Evolutionary conservation across 805 yeast genomes (phyloP).

Genomic region (Candida michaelii): DNA sequence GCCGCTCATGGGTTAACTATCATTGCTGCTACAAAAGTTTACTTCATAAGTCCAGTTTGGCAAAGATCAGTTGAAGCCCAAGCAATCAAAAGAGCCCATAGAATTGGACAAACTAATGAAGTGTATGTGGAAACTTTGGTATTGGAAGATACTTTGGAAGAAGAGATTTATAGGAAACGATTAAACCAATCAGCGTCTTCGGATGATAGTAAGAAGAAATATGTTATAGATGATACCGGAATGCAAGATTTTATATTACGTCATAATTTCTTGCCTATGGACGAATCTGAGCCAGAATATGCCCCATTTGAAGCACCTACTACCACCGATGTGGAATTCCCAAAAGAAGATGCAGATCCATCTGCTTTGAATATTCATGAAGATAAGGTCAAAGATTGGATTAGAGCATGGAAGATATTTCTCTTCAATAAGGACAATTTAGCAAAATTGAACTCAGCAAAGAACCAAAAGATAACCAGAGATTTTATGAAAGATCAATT

Average conservation of each 20-base stretch:
- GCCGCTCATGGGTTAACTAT: slow-evolving; percentile 73
- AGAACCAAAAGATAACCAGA: slow-evolving; percentile 21
- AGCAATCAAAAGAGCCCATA: slow-evolving; percentile 74
- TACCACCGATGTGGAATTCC: neutral
- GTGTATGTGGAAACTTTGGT: slow-evolving; percentile 71
- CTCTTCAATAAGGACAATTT: slow-evolving; percentile 33
- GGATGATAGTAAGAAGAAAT: slow-evolving; percentile 21
- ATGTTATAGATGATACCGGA: slow-evolving; percentile 58
- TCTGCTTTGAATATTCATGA: slow-evolving; percentile 13
- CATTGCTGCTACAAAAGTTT: slow-evolving; percentile 65
- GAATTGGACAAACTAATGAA: slow-evolving; percentile 67
- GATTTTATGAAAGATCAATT: slow-evolving; percentile 21
- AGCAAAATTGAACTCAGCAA: slow-evolving; percentile 23
- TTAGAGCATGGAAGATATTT: slow-evolving; percentile 26
- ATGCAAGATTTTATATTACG: slow-evolving; percentile 56
- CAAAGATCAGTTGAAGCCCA: slow-evolving; percentile 68
- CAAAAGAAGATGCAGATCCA: slow-evolving; percentile 10
- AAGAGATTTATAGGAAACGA: slow-evolving; percentile 57
- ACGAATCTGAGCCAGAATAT: slow-evolving; percentile 33
- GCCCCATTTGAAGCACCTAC: slow-evolving; percentile 33
- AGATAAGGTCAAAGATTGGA: slow-evolving; percentile 7
- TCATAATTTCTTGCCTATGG: slow-evolving; percentile 44
- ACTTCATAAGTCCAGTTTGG: slow-evolving; percentile 75
- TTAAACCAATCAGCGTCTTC: slow-evolving; percentile 15
- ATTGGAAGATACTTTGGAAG: slow-evolving; percentile 62